These are phyloP conservation scores for Fallopia convolvulus DNA, from an alignment of 148 eudicot genomes.

Conservation along the genomic window DNA sequence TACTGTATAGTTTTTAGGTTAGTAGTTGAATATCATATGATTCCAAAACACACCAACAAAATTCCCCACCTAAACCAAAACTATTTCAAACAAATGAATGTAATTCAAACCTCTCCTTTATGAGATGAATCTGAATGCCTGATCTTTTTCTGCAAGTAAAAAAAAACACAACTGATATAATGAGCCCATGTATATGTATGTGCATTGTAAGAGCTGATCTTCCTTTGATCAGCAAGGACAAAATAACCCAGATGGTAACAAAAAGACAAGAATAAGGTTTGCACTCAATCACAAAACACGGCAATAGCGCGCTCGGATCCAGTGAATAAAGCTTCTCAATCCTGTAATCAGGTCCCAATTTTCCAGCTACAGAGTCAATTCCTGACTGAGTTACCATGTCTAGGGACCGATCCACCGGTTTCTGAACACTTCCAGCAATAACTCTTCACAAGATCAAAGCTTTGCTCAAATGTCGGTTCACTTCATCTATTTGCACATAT, in stretches of 20 bases:
- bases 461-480: slow-evolving; percentile 18
- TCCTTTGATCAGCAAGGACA: background rate
- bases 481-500: slow-evolving; percentile 18
- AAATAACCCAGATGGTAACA: background rate
- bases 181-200: background rate
- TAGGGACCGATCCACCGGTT: slow-evolving; percentile 37
- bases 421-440: slow-evolving; percentile 72
- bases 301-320: slow-evolving; percentile 54
- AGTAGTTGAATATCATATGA: background rate
- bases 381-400: slow-evolving; percentile 33
- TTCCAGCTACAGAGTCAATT: slow-evolving; percentile 68
- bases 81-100: too few species aligned
- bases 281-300: slow-evolving; percentile 71
- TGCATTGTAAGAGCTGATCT: background rate
- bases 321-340: slow-evolving; percentile 58
- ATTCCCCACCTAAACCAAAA: background rate
- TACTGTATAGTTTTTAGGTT: background rate
- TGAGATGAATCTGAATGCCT: background rate
- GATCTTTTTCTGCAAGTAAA: too few species aligned
- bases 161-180: too few species aligned
- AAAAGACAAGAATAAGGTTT: slow-evolving; percentile 19
- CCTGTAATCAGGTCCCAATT: slow-evolving; percentile 36
- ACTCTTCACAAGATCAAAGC: slow-evolving; percentile 69
- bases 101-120: too few species aligned
- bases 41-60: background rate